phyloP scores from a whole-genome alignment of 176 grass and related monocot species.

The Dactylis glomerata region DNA sequence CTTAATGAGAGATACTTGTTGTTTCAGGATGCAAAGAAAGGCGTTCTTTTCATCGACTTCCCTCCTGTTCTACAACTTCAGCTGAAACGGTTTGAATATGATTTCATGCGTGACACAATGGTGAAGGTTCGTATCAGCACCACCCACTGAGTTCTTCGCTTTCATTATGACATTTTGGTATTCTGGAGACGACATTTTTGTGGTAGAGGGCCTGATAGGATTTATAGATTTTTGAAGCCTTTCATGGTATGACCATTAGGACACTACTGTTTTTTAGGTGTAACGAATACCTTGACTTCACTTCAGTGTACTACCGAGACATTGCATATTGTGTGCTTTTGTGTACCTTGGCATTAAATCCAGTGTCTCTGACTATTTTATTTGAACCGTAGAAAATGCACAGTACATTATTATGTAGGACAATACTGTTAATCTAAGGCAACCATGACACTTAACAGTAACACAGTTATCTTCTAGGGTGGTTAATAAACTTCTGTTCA shows the following conservation, averaged over 20 bases:
- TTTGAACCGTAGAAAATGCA: background rate
- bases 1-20: constrained; percentile 20
- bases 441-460: background rate
- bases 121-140: constrained; percentile 80
- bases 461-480: background rate
- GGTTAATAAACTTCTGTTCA: background rate
- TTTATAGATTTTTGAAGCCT: background rate
- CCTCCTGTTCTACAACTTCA: constrained; percentile 99
- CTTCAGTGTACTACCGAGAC: background rate
- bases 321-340: background rate
- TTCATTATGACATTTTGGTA: background rate
- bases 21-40: constrained; percentile 99
- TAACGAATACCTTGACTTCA: background rate
- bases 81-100: constrained; percentile 98
- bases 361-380: background rate
- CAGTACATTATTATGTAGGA: background rate
- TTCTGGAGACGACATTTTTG: background rate
- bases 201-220: background rate
- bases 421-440: background rate
- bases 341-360: background rate
- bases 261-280: constrained; percentile 13
- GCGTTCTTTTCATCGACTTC: constrained; percentile 98
- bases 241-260: background rate
- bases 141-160: background rate
- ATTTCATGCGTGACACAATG: constrained; percentile 99